Evolutionary conservation across 768 basidiomycete genomes (phyloP).

Genomic region (Pleurotus djamor): DNA sequence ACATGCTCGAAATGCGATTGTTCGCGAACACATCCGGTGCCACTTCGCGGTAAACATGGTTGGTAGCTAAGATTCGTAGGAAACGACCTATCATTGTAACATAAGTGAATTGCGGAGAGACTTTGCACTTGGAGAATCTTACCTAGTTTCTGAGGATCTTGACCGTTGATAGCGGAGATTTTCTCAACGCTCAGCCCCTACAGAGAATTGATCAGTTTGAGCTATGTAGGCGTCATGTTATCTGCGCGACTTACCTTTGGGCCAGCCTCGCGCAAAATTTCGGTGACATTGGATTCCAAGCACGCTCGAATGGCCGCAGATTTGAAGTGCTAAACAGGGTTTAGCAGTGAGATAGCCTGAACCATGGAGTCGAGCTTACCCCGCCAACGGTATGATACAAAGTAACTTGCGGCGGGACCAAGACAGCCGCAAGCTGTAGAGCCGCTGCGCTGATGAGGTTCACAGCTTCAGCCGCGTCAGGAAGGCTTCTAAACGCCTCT

Average conservation of each 20-base stretch:
- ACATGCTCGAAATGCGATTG: constrained; percentile 30
- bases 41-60: constrained; percentile 36
- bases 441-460: constrained; percentile 25
- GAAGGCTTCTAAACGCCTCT: constrained; percentile 21
- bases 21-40: constrained; percentile 32
- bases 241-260: constrained; percentile 17
- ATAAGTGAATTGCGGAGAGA: neutral
- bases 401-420: constrained; percentile 21
- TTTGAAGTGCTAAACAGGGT: constrained; percentile 16
- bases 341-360: neutral
- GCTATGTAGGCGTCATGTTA: too few species aligned
- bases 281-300: constrained; percentile 30
- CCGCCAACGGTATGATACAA: constrained; percentile 20
- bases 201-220: too few species aligned
- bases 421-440: constrained; percentile 23
- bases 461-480: constrained; percentile 21
- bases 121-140: neutral
- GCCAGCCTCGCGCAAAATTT: constrained; percentile 38
- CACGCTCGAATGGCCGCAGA: constrained; percentile 25
- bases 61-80: constrained; percentile 33
- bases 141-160: constrained; percentile 32
- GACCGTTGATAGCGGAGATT: constrained; percentile 24
- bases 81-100: constrained; percentile 22
- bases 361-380: constrained; percentile 11
- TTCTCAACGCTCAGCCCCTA: constrained; percentile 30